phyloP scores from a whole-genome alignment of 2,329 filamentous ascomycete species.

The Scopulariopsis brevicaulis region DNA sequence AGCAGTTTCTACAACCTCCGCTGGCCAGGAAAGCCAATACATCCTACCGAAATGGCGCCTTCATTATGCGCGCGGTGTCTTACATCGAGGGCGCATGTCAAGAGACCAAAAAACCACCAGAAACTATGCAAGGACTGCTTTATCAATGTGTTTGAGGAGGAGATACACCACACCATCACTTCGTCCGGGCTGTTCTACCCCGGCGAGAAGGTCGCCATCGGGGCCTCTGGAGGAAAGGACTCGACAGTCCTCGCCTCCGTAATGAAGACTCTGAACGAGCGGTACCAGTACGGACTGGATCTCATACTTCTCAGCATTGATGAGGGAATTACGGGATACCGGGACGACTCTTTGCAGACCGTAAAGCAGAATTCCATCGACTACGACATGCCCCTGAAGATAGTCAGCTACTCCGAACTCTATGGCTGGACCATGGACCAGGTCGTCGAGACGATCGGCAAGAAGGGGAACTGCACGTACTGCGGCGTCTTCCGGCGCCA shows the following conservation, averaged over 20 bases:
- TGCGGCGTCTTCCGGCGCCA: constrained; percentile 94
- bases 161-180: constrained; percentile 86
- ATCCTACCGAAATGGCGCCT: constrained; percentile 54
- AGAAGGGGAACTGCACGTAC: constrained; percentile 98
- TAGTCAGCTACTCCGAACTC: constrained; percentile 84
- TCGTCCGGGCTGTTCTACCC: constrained; percentile 68
- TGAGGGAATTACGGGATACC: constrained; percentile 93
- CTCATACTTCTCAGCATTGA: constrained; percentile 85
- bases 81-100: constrained; percentile 70
- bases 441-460: constrained; percentile 89
- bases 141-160: constrained; percentile 75
- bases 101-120: constrained; percentile 87
- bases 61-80: constrained; percentile 66
- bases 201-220: constrained; percentile 85
- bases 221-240: constrained; percentile 93
- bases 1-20: not conserved
- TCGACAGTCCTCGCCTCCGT: constrained; percentile 93
- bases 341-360: constrained; percentile 91
- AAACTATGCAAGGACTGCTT: constrained; percentile 91
- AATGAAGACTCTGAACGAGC: constrained; percentile 85
- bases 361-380: constrained; percentile 89
- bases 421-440: constrained; percentile 99
- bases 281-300: constrained; percentile 76
- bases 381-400: constrained; percentile 84
- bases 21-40: not conserved